phyloP scores from a whole-genome alignment of 441 rosid genomes.

The Mallotus japonicus region DNA sequence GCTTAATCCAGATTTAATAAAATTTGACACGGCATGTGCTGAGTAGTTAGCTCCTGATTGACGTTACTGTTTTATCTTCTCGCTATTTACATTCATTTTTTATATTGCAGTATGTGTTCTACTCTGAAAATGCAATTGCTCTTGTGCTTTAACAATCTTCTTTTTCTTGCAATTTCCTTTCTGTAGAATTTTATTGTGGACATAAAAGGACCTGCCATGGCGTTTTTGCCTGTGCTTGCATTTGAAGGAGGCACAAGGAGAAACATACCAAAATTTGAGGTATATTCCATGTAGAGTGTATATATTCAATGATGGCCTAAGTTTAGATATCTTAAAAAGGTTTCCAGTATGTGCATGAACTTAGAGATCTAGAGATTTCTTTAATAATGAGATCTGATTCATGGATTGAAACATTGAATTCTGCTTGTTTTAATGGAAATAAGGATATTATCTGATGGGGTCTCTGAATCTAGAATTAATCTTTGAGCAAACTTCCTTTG shows the following conservation, averaged over 20 bases:
- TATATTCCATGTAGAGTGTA: conserved; percentile 16
- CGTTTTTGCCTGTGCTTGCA: conserved; percentile 77
- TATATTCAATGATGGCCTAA: neutral
- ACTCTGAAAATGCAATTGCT: neutral
- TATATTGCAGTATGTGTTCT: neutral
- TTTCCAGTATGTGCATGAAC: neutral
- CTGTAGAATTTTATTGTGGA: conserved; percentile 76
- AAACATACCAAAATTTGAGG: conserved; percentile 87
- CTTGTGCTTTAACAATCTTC: neutral
- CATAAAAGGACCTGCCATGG: conserved; percentile 78
- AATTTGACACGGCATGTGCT: neutral
- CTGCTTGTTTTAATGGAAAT: neutral
- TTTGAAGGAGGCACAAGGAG: conserved; percentile 90
- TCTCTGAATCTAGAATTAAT: neutral
- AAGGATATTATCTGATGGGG: neutral
- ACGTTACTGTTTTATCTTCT: neutral
- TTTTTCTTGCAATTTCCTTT: neutral
- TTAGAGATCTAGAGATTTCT: neutral
- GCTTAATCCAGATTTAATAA: neutral
- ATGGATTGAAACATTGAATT: conserved; percentile 1
- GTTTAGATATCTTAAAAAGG: conserved; percentile 9
- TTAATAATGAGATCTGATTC: neutral
- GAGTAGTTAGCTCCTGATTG: neutral
- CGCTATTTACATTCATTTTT: neutral
- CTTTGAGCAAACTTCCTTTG: conserved; percentile 3